Evolutionary conservation across 1,284 basidiomycete genomes (phyloP).

Genomic region (Ustilago trichophora): DNA sequence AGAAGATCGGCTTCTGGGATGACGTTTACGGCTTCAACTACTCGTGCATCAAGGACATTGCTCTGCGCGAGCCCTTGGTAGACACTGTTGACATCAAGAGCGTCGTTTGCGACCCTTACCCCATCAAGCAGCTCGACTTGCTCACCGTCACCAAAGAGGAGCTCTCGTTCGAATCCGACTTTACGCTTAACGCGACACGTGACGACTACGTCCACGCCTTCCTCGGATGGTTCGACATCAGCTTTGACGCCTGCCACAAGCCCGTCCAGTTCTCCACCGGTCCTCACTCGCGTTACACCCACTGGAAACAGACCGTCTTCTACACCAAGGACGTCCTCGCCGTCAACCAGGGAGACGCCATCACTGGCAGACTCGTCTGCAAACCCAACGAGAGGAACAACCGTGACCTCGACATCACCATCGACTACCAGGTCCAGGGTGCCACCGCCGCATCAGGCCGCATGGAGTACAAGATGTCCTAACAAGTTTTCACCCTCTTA

Average conservation of each 20-base stretch:
- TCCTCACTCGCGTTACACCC: constrained; percentile 65
- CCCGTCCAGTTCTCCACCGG: constrained; percentile 74
- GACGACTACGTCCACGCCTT: constrained; percentile 97
- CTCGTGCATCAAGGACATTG: constrained; percentile 99
- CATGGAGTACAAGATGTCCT: constrained; percentile 66
- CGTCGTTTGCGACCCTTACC: constrained; percentile 65
- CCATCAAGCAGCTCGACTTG: constrained; percentile 76
- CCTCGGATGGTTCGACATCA: constrained; percentile 98
- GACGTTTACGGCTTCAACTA: constrained; percentile 99
- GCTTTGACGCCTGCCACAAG: constrained; percentile 95
- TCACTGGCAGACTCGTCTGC: constrained; percentile 58
- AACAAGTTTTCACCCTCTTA: too few species aligned
- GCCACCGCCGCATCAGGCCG: constrained; percentile 33
- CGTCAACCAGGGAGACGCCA: constrained; percentile 57
- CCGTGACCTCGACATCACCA: constrained; percentile 63
- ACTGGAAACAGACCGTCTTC: constrained; percentile 67
- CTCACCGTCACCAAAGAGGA: constrained; percentile 94
- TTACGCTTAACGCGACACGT: constrained; percentile 82
- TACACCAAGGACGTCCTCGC: constrained; percentile 64
- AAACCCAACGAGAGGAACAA: constrained; percentile 63
- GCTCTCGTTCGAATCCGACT: constrained; percentile 83
- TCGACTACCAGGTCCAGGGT: constrained; percentile 58
- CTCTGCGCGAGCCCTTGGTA: constrained; percentile 92
- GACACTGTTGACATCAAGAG: constrained; percentile 78
- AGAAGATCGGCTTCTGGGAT: constrained; percentile 97